Evolutionary conservation across 345 rosid genomes (phyloP).

Genomic region (Boechera retrofracta): DNA sequence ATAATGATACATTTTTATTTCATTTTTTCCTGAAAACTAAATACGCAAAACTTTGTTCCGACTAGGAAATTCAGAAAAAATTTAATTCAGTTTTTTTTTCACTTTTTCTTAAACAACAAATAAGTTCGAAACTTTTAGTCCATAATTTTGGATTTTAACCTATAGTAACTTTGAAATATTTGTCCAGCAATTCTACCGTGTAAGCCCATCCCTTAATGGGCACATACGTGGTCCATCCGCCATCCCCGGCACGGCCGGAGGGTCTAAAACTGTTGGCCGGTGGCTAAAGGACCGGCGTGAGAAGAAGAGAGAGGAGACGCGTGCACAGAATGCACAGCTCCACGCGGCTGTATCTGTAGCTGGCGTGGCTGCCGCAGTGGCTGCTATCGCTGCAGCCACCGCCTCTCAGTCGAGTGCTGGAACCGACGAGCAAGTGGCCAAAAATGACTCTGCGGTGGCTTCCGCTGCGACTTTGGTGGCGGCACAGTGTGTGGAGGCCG

Average conservation of each 20-base stretch:
- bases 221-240: constrained; percentile 42
- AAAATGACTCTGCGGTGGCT: constrained; percentile 78
- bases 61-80: not conserved
- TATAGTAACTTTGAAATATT: constrained; percentile 1
- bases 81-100: too few relatives aligned
- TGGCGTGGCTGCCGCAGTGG: constrained; percentile 79
- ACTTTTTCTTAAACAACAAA: too few relatives aligned
- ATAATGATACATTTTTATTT: not conserved
- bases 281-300: constrained; percentile 82
- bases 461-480: constrained; percentile 85
- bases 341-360: constrained; percentile 83
- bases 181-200: constrained; percentile 66
- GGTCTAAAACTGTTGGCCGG: constrained; percentile 79
- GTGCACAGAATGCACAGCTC: constrained; percentile 84
- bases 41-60: not conserved
- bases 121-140: too few relatives aligned
- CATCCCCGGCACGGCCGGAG: constrained; percentile 44
- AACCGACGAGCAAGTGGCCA: constrained; percentile 72
- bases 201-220: constrained; percentile 45
- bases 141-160: not conserved
- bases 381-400: constrained; percentile 77
- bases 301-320: constrained; percentile 80
- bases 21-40: not conserved
- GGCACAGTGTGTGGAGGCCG: constrained; percentile 81
- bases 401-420: constrained; percentile 67